These are phyloP conservation scores for Nemania bipapillata DNA, from an alignment of 2,329 filamentous ascomycete genomes.

Conservation along the genomic window DNA sequence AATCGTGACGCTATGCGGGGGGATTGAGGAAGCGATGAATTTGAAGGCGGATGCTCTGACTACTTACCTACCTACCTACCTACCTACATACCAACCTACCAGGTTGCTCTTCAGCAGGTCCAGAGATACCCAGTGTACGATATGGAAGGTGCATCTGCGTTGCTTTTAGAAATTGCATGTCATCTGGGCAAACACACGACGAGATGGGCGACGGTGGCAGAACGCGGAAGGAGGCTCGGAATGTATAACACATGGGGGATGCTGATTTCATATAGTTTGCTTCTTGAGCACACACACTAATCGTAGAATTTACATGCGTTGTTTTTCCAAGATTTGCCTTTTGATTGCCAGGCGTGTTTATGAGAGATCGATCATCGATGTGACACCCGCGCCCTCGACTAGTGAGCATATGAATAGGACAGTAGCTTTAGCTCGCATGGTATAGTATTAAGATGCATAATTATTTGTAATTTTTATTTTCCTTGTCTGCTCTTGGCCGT, in stretches of 20 bases:
- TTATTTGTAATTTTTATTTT: not conserved
- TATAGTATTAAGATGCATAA: not conserved
- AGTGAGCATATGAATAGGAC: no score
- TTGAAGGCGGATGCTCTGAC: not conserved
- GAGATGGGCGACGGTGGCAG: not conserved
- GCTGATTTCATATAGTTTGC: not conserved
- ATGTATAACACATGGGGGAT: not conserved
- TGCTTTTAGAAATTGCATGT: not conserved
- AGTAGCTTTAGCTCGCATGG: not conserved
- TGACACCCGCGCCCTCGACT: no score
- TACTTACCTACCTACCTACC: not conserved
- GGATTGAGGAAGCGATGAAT: not conserved
- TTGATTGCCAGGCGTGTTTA: not conserved
- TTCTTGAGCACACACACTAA: not conserved
- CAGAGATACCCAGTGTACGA: not conserved
- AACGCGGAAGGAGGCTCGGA: not conserved
- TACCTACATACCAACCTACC: not conserved
- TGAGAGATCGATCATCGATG: no score
- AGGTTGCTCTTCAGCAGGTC: not conserved
- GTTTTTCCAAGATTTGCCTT: conserved; percentile 3
- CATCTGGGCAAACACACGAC: not conserved
- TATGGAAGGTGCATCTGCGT: not conserved
- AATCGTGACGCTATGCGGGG: not conserved
- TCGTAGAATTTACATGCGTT: conserved; percentile 15
- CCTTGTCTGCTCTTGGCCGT: not conserved